Base-by-base conservation (phyloP, 2,329 filamentous ascomycete genomes). In the Samsoniella hepiali region DNA sequence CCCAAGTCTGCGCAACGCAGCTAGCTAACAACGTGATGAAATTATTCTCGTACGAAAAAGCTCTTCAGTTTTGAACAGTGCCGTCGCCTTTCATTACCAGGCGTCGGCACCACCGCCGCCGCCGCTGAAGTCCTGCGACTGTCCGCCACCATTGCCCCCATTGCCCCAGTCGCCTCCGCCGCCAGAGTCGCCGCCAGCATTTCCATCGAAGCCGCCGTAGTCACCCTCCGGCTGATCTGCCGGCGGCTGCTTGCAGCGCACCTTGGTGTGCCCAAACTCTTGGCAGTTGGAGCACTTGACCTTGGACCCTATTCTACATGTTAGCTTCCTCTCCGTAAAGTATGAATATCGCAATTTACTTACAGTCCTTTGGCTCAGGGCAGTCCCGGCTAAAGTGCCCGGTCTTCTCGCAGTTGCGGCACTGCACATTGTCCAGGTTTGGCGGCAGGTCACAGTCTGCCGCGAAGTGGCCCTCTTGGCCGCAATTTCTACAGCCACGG, bases 381-480 rank as follows among this genome's bases (percentile, higher is more conserved):
- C 86, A 91, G 54, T 91, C 88, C 44, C 81, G 82, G 62, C 85
- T 80, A 67, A 80, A 82, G 69, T 90, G 88, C 3, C 87, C 87
- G 64, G 79, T 78, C 66, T 84, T 79, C 17, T 84, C 78, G 66
- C 88, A 90, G 72, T 83, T 77, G 66, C 83, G 84, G 76, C 88
- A 91, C 10, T 77, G 82, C 3, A 87, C 84, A 11, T 65, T 69
- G 22, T 74, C 74, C 68, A 76, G 73, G 70, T 78, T 78, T 49
- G 74, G 76, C 53, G 75, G 77, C 66, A 82, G 76, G 34, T 80
- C 73, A 64, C 84, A 86, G 4, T 85, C 81, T 22, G 77, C 78
- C 66, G 78, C 73, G 50, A 80, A 77, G 66, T 90, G 87, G 5
- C 86, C 88, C 59, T 86, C 83, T 47, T 83, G 73, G 27, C 86